Evolutionary conservation across 2,329 filamentous ascomycete genomes (phyloP).

Genomic region (Ramularia endophylla): DNA sequence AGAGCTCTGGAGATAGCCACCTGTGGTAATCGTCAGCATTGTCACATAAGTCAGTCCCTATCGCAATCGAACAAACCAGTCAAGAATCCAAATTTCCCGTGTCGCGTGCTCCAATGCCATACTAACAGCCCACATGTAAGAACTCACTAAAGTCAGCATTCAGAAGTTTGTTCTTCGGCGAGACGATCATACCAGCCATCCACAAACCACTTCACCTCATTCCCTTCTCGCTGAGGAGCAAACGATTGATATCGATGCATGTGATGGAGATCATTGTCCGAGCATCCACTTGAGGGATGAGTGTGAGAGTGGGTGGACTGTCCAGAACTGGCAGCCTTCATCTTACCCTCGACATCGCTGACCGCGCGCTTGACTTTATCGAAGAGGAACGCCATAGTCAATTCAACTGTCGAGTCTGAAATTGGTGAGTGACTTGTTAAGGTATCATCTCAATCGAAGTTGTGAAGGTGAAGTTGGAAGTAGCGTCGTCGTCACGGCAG

Average conservation of each 20-base stretch:
- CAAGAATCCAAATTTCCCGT: slow-evolving; percentile 74
- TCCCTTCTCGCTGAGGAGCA: slow-evolving; percentile 64
- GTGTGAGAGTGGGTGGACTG: slow-evolving; percentile 42
- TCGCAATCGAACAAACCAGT: slow-evolving; percentile 43
- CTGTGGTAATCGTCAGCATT: slow-evolving; percentile 30
- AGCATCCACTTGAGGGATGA: slow-evolving; percentile 31
- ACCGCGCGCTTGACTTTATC: slow-evolving; percentile 51
- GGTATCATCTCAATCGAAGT: too few species aligned
- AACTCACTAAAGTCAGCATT: slow-evolving; percentile 53
- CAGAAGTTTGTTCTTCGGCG: not conserved
- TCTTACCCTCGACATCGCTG: slow-evolving; percentile 45
- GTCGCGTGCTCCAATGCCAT: slow-evolving; percentile 69
- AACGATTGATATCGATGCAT: slow-evolving; percentile 57
- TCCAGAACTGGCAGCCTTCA: slow-evolving; percentile 44
- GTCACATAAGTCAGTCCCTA: slow-evolving; percentile 64
- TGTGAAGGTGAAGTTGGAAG: too few species aligned
- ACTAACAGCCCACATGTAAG: slow-evolving; percentile 81
- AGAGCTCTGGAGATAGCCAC: slow-evolving; percentile 84
- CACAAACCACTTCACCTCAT: slow-evolving; percentile 79
- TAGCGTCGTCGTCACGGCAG: too few species aligned
- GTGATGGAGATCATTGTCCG: slow-evolving; percentile 36
- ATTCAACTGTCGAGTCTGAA: too few species aligned
- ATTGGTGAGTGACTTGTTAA: too few species aligned
- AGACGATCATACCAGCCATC: slow-evolving; percentile 47
- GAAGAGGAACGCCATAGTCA: slow-evolving; percentile 37